Conservation (phyloP, 257 asterid species). For the Salvia rosmarinus region DNA sequence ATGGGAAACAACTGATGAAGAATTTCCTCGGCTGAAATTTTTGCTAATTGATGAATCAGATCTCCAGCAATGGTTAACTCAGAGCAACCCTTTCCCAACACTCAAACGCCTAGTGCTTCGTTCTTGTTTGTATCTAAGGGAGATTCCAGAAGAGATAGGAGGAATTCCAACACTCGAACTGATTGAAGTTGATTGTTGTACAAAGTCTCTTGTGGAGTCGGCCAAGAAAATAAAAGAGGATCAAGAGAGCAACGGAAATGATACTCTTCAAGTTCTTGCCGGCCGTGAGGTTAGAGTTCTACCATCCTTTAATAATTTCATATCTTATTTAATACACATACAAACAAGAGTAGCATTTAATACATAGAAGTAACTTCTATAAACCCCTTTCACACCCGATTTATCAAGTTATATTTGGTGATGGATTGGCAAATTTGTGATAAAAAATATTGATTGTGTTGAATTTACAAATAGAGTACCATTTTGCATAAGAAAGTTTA, state of each 20-base stretch:
- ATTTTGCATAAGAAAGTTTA: too few species aligned
- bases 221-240: neutral
- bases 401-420: neutral
- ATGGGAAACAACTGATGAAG: neutral
- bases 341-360: neutral
- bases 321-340: neutral
- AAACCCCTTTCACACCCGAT: too few species aligned
- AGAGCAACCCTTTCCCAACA: neutral
- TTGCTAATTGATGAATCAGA: neutral
- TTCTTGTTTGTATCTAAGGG: neutral
- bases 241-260: neutral
- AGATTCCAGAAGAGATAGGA: neutral
- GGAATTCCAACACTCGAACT: neutral
- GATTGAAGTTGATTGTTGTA: neutral
- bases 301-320: neutral
- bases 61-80: neutral
- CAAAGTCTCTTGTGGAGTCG: neutral
- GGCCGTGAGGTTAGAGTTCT: neutral
- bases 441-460: too few species aligned
- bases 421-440: neutral
- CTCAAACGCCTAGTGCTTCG: neutral
- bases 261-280: neutral
- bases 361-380: neutral
- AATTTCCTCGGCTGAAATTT: neutral
- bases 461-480: too few species aligned